A percentile compares a stretch with the other conserved stretches of the same genome.
These are phyloP conservation scores for Boletales sp. DNA, from an alignment of 768 basidiomycete genomes.

Conservation along the genomic window DNA sequence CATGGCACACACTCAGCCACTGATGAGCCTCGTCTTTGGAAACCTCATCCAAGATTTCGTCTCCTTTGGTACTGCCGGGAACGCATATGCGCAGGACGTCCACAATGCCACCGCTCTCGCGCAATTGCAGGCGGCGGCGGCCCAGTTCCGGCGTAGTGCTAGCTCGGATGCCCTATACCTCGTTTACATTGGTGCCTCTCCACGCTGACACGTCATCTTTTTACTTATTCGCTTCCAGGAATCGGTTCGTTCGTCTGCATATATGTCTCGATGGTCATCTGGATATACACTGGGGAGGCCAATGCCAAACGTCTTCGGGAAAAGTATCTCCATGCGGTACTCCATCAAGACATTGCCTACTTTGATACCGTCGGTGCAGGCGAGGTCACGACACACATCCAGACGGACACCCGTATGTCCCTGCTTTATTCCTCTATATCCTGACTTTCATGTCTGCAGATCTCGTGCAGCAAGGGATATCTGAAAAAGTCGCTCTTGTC, in stretches of 20 bases:
- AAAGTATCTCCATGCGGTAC: conserved; percentile 69
- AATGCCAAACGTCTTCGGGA: conserved; percentile 84
- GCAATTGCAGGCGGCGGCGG: conserved; percentile 34
- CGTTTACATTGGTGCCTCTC: conserved; percentile 55
- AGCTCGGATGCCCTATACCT: conserved; percentile 61
- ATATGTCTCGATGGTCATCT: conserved; percentile 65
- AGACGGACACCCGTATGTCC: conserved; percentile 75
- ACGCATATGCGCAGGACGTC: conserved; percentile 14
- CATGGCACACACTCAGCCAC: conserved; percentile 40
- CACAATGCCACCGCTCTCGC: conserved; percentile 30
- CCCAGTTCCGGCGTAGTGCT: conserved; percentile 49
- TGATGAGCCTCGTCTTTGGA: conserved; percentile 85
- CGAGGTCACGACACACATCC: conserved; percentile 90
- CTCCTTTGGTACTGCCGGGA: conserved; percentile 37
- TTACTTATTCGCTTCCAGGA: conserved; percentile 39
- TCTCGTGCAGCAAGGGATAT: conserved; percentile 88
- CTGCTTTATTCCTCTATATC: background rate
- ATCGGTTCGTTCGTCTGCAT: conserved; percentile 73
- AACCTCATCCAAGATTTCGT: conserved; percentile 75
- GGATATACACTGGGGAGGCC: conserved; percentile 75
- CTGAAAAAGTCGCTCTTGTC: conserved; percentile 79
- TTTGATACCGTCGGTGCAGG: conserved; percentile 92
- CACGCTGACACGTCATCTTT: background rate
- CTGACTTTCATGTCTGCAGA: conserved; percentile 38
- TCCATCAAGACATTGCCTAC: conserved; percentile 85